Conservation (phyloP, 2,329 filamentous ascomycete genomes). For the Pseudogymnoascus sp. region DNA sequence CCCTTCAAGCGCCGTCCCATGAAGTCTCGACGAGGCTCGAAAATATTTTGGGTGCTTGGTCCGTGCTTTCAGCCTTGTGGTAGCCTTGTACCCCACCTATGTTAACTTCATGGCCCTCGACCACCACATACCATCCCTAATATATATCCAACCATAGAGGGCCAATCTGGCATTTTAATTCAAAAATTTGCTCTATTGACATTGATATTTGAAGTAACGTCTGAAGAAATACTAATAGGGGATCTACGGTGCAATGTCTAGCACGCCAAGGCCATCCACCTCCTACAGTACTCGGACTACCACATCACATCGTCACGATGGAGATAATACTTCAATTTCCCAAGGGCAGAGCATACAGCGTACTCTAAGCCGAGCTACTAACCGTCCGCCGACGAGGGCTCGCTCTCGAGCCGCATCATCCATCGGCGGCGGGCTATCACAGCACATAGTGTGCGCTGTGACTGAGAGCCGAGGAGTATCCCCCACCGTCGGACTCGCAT, state of each 20-base stretch:
- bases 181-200: not conserved
- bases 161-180: not conserved
- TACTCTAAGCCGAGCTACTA: constrained; percentile 23
- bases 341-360: constrained; percentile 18
- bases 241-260: not conserved
- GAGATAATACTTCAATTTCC: constrained; percentile 24
- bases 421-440: constrained; percentile 40
- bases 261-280: constrained; percentile 12
- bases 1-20: constrained; percentile 10
- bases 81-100: constrained; percentile 11
- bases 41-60: constrained; percentile 9
- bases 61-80: constrained; percentile 21
- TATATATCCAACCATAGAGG: not conserved
- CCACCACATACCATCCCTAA: not conserved
- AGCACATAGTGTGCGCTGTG: constrained; percentile 79
- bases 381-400: constrained; percentile 23
- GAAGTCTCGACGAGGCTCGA: constrained; percentile 15
- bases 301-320: constrained; percentile 17
- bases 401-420: constrained; percentile 23
- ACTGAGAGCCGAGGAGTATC: constrained; percentile 81
- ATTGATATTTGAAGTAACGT: not conserved
- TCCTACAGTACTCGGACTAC: constrained; percentile 21
- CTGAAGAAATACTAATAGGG: not conserved
- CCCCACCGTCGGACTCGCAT: constrained; percentile 75
- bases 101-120: not conserved